Percentiles rank a stretch among this genome's conserved stretches.
Conservation (phyloP, 176 grass and related monocot genomes). For the Thinopyrum elongatum region DNA sequence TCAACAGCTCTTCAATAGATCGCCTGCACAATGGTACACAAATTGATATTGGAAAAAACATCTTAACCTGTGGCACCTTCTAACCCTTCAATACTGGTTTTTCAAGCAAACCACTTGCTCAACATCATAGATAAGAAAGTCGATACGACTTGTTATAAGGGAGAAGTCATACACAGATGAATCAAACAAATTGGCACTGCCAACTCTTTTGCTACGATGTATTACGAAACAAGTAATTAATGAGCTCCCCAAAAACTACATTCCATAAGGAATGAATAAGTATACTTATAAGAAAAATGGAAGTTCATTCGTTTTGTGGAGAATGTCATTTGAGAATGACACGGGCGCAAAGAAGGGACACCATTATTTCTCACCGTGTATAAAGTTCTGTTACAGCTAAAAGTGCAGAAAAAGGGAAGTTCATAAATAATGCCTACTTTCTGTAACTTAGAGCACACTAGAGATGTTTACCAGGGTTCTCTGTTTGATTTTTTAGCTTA, state of each 20-base stretch:
- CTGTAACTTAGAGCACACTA: not conserved
- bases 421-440: not conserved
- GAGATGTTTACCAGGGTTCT: not conserved
- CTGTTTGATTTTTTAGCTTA: not conserved
- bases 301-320: not conserved
- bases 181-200: not conserved
- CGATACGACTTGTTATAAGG: not conserved
- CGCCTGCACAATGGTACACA: constrained; percentile 52
- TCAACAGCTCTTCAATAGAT: constrained; percentile 90
- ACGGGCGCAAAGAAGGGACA: not conserved
- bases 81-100: not conserved
- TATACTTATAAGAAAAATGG: not conserved
- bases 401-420: not conserved
- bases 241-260: not conserved
- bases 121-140: constrained; percentile 1
- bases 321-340: not conserved
- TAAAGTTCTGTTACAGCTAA: not conserved
- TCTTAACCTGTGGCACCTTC: not conserved
- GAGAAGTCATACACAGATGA: not conserved
- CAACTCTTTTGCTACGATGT: not conserved
- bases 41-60: not conserved
- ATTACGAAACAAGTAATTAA: not conserved
- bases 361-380: not conserved
- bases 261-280: not conserved
- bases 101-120: not conserved